phyloP scores from a whole-genome alignment of 1,139 yeast genomes.

The Nakaseomyces nivariensis region DNA sequence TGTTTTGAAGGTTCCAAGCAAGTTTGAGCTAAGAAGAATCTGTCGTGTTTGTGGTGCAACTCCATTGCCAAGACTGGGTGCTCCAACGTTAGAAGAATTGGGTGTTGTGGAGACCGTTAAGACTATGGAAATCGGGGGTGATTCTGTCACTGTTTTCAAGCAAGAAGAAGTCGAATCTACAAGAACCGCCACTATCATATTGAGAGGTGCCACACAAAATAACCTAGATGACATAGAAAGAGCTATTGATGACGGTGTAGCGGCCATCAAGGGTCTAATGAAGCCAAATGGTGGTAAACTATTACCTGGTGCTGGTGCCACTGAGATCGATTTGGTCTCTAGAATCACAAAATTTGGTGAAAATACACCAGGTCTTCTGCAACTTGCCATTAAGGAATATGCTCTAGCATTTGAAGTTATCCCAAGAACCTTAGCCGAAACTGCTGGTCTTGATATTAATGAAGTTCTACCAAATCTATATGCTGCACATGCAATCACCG shows the following conservation, averaged over 20 bases:
- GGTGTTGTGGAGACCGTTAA: conserved; percentile 83
- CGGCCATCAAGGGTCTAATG: conserved; percentile 79
- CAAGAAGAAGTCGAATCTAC: conserved; percentile 57
- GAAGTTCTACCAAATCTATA: conserved; percentile 80
- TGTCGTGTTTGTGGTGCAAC: conserved; percentile 97
- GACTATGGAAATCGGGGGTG: conserved; percentile 93
- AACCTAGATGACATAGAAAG: conserved; percentile 90
- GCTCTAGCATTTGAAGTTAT: conserved; percentile 92
- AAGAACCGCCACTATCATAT: conserved; percentile 81
- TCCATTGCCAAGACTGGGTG: conserved; percentile 89
- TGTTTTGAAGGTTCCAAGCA: conserved; percentile 83
- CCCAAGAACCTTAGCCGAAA: conserved; percentile 88
- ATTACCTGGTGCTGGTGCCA: conserved; percentile 94
- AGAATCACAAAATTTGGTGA: conserved; percentile 80
- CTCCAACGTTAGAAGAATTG: conserved; percentile 91
- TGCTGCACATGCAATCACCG: conserved; percentile 56
- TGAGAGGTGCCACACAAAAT: conserved; percentile 97
- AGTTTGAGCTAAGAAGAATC: conserved; percentile 86
- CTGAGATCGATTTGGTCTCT: conserved; percentile 83
- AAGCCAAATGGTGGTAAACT: conserved; percentile 58
- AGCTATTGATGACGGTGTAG: conserved; percentile 94
- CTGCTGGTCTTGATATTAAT: conserved; percentile 85
- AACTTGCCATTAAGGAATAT: conserved; percentile 85
- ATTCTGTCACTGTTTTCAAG: conserved; percentile 87
- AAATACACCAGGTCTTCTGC: conserved; percentile 84